phyloP scores from a whole-genome alignment of 164 flowering plant species.

The Magnolia changhungtana region DNA sequence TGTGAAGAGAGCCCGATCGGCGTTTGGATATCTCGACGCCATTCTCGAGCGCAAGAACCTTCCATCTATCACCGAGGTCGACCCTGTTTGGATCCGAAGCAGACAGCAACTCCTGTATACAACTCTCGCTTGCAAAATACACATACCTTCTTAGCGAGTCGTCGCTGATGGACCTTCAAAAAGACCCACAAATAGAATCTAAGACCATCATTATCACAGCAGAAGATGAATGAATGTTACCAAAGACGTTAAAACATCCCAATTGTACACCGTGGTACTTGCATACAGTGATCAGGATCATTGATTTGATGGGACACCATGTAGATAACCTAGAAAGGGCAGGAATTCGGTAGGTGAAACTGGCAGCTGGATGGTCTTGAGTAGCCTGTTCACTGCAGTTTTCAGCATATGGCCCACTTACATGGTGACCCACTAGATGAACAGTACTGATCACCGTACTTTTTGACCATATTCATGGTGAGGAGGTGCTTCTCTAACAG shows the following conservation, averaged over 20 bases:
- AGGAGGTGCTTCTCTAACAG: background rate
- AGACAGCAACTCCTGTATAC: constrained; percentile 76
- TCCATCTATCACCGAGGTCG: constrained; percentile 40
- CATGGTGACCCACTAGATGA: too few species aligned
- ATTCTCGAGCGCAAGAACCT: constrained; percentile 46
- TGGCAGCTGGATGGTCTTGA: too few species aligned
- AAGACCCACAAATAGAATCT: background rate
- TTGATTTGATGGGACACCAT: too few species aligned
- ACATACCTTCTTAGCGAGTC: constrained; percentile 80
- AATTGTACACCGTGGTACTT: background rate
- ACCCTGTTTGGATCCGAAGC: constrained; percentile 54
- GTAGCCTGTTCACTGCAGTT: too few species aligned
- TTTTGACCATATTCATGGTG: background rate
- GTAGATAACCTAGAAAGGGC: too few species aligned
- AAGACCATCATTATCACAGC: background rate
- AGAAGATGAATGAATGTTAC: background rate
- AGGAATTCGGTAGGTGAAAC: too few species aligned
- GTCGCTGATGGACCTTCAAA: constrained; percentile 70
- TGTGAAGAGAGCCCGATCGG: constrained; percentile 55
- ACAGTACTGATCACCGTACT: too few species aligned
- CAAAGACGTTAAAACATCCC: too few species aligned
- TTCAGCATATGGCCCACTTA: too few species aligned
- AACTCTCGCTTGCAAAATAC: constrained; percentile 74
- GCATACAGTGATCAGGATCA: background rate
- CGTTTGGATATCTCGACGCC: constrained; percentile 81